Evolutionary conservation across 225 moss, liverwort and hornwort species (phyloP), one percentile per base, ranked within the genome.

Genomic region (Sphagnum contortum): DNA sequence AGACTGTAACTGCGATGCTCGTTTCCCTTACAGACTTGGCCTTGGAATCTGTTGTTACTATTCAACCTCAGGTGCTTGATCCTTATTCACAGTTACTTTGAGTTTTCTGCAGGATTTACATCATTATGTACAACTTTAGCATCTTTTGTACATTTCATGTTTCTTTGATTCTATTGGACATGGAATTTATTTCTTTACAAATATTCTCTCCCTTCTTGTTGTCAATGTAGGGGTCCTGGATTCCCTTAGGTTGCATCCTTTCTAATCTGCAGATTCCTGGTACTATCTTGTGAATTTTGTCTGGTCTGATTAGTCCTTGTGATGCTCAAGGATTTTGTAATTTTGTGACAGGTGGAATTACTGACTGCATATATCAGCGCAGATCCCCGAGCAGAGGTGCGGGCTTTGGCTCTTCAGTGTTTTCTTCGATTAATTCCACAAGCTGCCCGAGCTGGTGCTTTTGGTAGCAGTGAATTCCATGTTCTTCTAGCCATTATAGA

Each of bases 381-480:
- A 69, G 98, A 98, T 73, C 98, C 93, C 74, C 91, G 98, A 74
- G 83, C 87, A 77, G 78, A 77, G 59, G 75, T 98, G 48, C 87
- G 98, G 64, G 87, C 86, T 67, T 74, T 93, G 68, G 93, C 91
- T 6, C 66, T 98, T 11, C 87, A 87, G 70, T 91, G 89, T 70
- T 70, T 98, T 10, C 76, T 77, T 55, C 91, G 76, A 66, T 70
- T 93, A 65, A 74, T 85, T 69, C 73, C 74, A 7, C 85, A 71
- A 74, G 85, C 83, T 63, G 74, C 74, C 57, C 74, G 74, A 66
- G 82, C 72, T 52, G 68, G 66, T 67, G 77, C 76, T 67, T 68
- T 83, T 58, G 64, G 74, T 49, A 69, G 70, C 61, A 77, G 84
- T 64, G 80, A 82, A 62, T 91, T 88, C 64, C 65, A 71, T 61